phyloP scores from a whole-genome alignment of 495 filamentous ascomycete species.

The Neurospora sp. region DNA sequence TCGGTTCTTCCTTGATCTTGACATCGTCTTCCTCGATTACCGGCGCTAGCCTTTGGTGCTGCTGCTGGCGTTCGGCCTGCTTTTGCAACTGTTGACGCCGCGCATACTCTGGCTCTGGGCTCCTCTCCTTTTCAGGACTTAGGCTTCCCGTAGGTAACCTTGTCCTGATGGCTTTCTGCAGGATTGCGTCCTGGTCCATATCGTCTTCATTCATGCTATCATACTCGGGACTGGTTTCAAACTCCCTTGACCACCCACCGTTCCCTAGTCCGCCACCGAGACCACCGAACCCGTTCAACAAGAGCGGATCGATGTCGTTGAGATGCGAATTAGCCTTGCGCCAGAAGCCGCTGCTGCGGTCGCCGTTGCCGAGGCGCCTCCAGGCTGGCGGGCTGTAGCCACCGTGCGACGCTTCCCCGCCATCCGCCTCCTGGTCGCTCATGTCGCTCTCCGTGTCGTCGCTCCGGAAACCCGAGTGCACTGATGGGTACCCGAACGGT shows the following conservation, averaged over 20 bases:
- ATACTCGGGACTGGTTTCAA: slow-evolving; percentile 18
- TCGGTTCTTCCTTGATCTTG: slow-evolving; percentile 22
- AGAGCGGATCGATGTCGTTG: slow-evolving; percentile 17
- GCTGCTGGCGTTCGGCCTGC: slow-evolving; percentile 7
- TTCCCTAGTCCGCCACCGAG: slow-evolving; percentile 1
- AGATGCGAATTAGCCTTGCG: slow-evolving; percentile 21
- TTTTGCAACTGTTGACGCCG: slow-evolving; percentile 14
- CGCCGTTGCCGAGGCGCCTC: slow-evolving; percentile 42
- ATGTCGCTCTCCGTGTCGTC: slow-evolving; percentile 27
- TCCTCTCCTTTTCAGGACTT: slow-evolving; percentile 39
- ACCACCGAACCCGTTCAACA: slow-evolving; percentile 15
- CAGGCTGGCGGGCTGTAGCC: slow-evolving; percentile 48
- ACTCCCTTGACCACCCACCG: slow-evolving; percentile 10
- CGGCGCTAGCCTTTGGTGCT: background rate
- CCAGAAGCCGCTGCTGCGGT: slow-evolving; percentile 47
- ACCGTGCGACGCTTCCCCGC: slow-evolving; percentile 26
- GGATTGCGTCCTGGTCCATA: slow-evolving; percentile 20
- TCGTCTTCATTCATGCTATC: slow-evolving; percentile 23
- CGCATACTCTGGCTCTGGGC: slow-evolving; percentile 34
- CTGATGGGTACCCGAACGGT: slow-evolving; percentile 56
- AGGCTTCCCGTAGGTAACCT: slow-evolving; percentile 41
- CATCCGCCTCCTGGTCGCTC: slow-evolving; percentile 20
- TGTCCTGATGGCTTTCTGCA: slow-evolving; percentile 39
- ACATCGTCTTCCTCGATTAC: slow-evolving; percentile 7
- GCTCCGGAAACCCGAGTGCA: slow-evolving; percentile 68